Evolutionary conservation across 1,284 basidiomycete genomes (phyloP), one percentile per base, ranked within the genome.

Genomic region (Pseudozyma pruni): DNA sequence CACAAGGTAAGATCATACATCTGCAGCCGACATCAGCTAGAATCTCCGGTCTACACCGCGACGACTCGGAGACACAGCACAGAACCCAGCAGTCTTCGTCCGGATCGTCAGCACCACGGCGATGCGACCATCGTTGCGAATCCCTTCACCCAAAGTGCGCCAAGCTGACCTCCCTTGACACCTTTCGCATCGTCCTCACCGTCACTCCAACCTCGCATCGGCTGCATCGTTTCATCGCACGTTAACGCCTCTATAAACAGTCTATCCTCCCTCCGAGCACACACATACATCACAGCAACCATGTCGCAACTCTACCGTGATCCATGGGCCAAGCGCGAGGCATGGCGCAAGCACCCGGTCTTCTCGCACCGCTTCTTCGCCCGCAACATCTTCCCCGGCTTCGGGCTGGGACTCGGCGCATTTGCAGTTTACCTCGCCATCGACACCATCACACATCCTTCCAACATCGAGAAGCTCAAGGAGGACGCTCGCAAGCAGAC

Each of bases 281-380:
- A 51, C 8, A 29, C 42, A 49, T 45, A 43, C 13, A 49, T n/a
- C 14, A 5, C 7, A 9, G 8, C n/a, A 43, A 50, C 4, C 4
- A 81, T 81, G 78, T 31, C 76, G 43, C 58, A 72, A 34, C 62
- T 75, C 31, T 81, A 75, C 60, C 64, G 79, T 34, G 80, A 82
- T 47, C 80, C 79, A 14, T 82, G 80, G 80, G 80, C 78, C 34
- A 74, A 74, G 58, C 73, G 79, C 37, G 80, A 82, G 62, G 79
- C 79, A 33, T 82, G 80, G 80, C 76, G 80, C 42, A 81, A 80
- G 62, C 80, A 82, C 60, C 79, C 79, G 17, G 60, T 82, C 60
- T 82, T 82, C 60, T 80, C 80, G 32, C 52, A 74, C 43, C 63
- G 76, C 40, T 81, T 72, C 73, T 73, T 76, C 41, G 43, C 74